phyloP scores from a whole-genome alignment of 225 moss, liverwort and hornwort species.

The Physcomitrellopsis africana region DNA sequence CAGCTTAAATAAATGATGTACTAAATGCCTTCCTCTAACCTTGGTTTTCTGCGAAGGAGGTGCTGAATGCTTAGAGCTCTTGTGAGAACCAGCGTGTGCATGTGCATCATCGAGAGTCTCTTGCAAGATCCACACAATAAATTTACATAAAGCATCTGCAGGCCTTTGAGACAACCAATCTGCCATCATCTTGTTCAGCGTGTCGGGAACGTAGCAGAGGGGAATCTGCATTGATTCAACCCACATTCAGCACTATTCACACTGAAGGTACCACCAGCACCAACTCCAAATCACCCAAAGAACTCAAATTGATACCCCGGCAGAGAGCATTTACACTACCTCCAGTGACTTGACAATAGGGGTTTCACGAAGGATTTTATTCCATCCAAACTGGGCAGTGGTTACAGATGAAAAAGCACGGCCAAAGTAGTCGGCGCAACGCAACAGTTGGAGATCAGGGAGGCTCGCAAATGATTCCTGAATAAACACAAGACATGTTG shows the following conservation, averaged over 20 bases:
- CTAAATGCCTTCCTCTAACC: slow-evolving; percentile 34
- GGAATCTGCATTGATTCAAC: slow-evolving; percentile 60
- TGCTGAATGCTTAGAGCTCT: slow-evolving; percentile 48
- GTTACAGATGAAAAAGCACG: slow-evolving; percentile 78
- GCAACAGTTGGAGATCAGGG: slow-evolving; percentile 84
- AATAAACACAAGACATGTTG: too few relatives aligned
- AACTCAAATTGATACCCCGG: too few relatives aligned
- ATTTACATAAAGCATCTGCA: slow-evolving; percentile 77
- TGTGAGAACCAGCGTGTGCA: slow-evolving; percentile 50
- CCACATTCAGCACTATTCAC: neutral
- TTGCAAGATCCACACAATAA: slow-evolving; percentile 77
- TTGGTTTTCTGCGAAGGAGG: slow-evolving; percentile 68
- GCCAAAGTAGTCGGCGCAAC: slow-evolving; percentile 92
- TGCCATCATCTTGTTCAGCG: slow-evolving; percentile 63
- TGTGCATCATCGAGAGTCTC: slow-evolving; percentile 68
- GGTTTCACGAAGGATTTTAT: slow-evolving; percentile 84
- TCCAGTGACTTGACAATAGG: slow-evolving; percentile 71
- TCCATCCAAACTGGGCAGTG: slow-evolving; percentile 85
- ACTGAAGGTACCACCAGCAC: too few relatives aligned
- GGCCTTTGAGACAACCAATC: slow-evolving; percentile 85
- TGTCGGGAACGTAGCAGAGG: slow-evolving; percentile 74
- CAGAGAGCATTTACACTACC: slow-evolving; percentile 38
- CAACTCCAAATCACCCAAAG: too few relatives aligned
- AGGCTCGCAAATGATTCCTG: slow-evolving; percentile 82
- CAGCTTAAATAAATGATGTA: neutral